phyloP scores from a whole-genome alignment of 1,284 basidiomycete genomes.

The Ceratobasidium sp. region DNA sequence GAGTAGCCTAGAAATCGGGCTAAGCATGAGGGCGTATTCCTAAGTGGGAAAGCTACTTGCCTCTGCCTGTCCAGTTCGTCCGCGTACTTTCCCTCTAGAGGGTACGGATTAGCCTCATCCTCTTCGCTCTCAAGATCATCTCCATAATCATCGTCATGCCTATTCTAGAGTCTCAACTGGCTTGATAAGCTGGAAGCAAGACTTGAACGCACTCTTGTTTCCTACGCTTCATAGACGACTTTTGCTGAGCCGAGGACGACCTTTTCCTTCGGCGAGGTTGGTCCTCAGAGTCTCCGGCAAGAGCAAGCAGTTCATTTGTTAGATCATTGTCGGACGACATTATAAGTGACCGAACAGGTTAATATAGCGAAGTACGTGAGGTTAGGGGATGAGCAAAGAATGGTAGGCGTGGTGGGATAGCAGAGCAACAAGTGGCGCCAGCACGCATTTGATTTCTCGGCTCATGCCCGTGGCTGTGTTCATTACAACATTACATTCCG shows the following conservation, averaged over 20 bases:
- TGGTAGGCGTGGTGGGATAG: background rate
- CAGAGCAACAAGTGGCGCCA: conserved; percentile 20
- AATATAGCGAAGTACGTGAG: too few species aligned
- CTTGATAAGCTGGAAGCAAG: conserved; percentile 33
- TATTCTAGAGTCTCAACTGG: conserved; percentile 46
- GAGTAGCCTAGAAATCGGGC: conserved; percentile 69
- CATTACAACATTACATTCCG: conserved; percentile 12
- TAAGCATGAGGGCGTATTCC: conserved; percentile 36
- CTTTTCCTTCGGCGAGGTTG: too few species aligned
- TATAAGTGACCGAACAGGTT: too few species aligned
- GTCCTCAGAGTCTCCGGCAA: too few species aligned
- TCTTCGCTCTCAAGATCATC: conserved; percentile 73
- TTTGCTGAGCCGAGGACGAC: too few species aligned
- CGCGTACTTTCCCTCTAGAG: conserved; percentile 89
- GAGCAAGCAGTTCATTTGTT: too few species aligned
- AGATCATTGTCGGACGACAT: too few species aligned
- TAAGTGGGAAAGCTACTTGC: conserved; percentile 63
- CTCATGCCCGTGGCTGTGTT: conserved; percentile 15
- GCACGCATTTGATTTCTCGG: conserved; percentile 19
- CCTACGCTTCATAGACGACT: too few species aligned
- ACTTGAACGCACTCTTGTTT: conserved; percentile 63
- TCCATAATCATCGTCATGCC: conserved; percentile 54
- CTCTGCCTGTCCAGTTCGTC: conserved; percentile 84
- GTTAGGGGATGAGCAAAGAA: background rate
- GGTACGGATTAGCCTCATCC: conserved; percentile 78